Base-by-base conservation (phyloP, 257 asterid genomes). In the Haberlea rhodopensis region DNA sequence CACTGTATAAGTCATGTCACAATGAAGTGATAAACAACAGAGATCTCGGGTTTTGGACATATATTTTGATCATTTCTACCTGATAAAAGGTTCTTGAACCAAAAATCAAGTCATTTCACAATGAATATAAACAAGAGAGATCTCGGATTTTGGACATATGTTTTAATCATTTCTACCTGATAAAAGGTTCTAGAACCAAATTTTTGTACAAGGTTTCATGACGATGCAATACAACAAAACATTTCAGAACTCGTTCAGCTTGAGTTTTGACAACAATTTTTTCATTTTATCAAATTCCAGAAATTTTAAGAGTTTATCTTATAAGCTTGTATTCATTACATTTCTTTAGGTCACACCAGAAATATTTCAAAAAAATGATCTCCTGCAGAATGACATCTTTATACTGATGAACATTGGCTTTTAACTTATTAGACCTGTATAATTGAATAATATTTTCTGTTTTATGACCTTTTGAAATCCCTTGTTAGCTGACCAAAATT, bases 301-400 rank as follows among this genome's bases (percentile, higher is more conserved):
- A 23, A 55, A 53, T 37, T 53, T n/a, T 24, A 29, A 25, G 21
- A 24, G 53, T 34, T 19, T 23, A 63, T 29, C 2, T 60, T 65
- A 57, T 34, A 28, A 24, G 62, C n/a, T 48, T 66, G 23, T 18
- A 4, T 6, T 18, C 31, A 11, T 34, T 29, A 46, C 20, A 54
- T 40, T 19, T 27, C 15, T 22, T 26, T 6, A 53, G 46, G 59
- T 46, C 52, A 60, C 26, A 56, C 67, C 13, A 63, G 54, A 37
- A 22, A 37, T n/a, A 68, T 60, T 29, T 60, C 45, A 53, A 46
- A 43, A 31, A 61, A 61, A 62, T 56, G 25, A 32, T 52, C 53
- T 22, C 76, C 21, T 63, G 71, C 63, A 18, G 52, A 51, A 60
- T 21, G 45, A 57, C 60, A 56, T 58, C 48, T 57, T 46, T 27